Percentiles rank a stretch among this genome's conserved stretches.
Evolutionary conservation across 148 eudicot genomes (phyloP).

Genomic region (Fagopyrum esculentum): DNA sequence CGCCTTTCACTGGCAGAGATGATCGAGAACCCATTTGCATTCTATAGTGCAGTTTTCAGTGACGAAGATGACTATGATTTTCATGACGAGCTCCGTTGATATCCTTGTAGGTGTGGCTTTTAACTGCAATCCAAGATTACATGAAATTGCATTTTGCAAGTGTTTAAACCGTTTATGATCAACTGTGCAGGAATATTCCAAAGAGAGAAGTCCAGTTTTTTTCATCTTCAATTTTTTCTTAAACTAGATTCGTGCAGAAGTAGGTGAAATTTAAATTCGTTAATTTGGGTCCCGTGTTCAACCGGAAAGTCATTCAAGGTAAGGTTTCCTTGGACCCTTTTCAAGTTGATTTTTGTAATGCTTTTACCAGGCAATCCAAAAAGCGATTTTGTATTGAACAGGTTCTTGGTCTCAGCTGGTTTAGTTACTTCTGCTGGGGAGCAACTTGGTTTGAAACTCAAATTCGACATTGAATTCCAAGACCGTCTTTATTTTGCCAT

Average conservation of each 20-base stretch:
- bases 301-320: not conserved
- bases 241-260: constrained; percentile 11
- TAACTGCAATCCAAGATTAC: not conserved
- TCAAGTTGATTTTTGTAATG: not conserved
- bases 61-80: constrained; percentile 73
- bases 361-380: not conserved
- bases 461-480: not conserved
- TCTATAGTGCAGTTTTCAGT: constrained; percentile 74
- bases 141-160: not conserved
- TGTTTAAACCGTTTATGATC: not conserved
- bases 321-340: not conserved
- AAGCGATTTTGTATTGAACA: not conserved
- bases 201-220: not conserved
- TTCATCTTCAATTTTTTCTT: not conserved
- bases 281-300: not conserved
- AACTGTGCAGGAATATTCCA: not conserved
- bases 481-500: not conserved
- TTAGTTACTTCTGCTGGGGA: not conserved
- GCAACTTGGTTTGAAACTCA: constrained; percentile 2
- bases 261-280: constrained; percentile 5
- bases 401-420: constrained; percentile 8
- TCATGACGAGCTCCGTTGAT: constrained; percentile 88
- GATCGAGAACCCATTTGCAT: constrained; percentile 86
- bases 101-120: constrained; percentile 12
- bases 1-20: constrained; percentile 68